Evolutionary conservation across 495 filamentous ascomycete genomes (phyloP).

Genomic region (Haplographium delicatum): DNA sequence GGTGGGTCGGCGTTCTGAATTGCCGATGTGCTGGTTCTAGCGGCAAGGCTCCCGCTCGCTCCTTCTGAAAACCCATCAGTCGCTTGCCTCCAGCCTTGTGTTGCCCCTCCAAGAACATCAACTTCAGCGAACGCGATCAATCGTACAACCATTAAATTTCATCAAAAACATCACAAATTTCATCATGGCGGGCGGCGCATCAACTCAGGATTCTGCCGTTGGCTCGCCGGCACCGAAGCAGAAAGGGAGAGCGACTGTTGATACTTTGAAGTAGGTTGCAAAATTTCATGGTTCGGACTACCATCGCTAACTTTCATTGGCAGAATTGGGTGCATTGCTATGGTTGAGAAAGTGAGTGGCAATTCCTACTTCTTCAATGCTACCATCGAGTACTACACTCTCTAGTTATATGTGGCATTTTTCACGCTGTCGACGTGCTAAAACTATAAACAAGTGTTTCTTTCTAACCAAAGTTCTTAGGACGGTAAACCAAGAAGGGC

Average conservation of each 20-base stretch:
- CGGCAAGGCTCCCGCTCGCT: slow-evolving; percentile 18
- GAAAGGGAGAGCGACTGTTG: slow-evolving; percentile 26
- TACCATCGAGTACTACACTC: slow-evolving; percentile 2
- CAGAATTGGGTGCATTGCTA: slow-evolving; percentile 45
- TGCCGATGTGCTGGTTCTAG: slow-evolving; percentile 5
- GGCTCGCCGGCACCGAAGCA: slow-evolving; percentile 23
- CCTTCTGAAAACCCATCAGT: too few species aligned
- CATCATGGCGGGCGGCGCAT: slow-evolving; percentile 21
- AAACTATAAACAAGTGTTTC: too few species aligned
- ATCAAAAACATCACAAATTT: slow-evolving; percentile 18
- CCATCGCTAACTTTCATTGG: slow-evolving; percentile 31
- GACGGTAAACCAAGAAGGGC: slow-evolving; percentile 84
- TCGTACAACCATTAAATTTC: slow-evolving; percentile 13
- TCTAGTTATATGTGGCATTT: too few species aligned
- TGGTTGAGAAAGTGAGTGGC: slow-evolving; percentile 37
- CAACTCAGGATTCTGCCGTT: slow-evolving; percentile 18
- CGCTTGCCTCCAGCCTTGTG: slow-evolving; percentile 19
- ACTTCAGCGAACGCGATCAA: slow-evolving; percentile 7
- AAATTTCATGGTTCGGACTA: slow-evolving; percentile 3
- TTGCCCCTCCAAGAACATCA: slow-evolving; percentile 21
- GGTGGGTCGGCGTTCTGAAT: neutral
- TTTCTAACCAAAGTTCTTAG: slow-evolving; percentile 31
- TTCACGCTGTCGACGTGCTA: too few species aligned
- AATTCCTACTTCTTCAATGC: neutral
- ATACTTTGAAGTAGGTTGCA: slow-evolving; percentile 25